These are phyloP conservation scores for Monosporozyma unispora DNA, from an alignment of 805 yeast species.

Conservation along the genomic window DNA sequence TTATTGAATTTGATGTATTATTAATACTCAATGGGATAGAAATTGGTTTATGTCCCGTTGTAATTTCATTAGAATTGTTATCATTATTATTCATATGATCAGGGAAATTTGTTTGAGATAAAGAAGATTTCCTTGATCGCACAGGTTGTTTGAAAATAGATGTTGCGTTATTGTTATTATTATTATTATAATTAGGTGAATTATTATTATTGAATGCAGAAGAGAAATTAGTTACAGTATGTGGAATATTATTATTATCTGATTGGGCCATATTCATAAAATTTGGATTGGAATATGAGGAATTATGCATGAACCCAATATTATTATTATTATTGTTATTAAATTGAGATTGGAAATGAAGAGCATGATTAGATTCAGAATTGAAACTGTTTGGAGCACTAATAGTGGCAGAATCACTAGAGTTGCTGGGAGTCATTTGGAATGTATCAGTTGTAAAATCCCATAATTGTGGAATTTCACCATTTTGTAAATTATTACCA, in stretches of 20 bases:
- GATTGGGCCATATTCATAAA: neutral
- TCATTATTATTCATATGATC: neutral
- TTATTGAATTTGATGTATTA: constrained; percentile 20
- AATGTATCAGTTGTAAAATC: constrained; percentile 32
- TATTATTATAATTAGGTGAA: neutral
- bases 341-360: neutral
- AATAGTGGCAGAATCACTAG: constrained; percentile 30
- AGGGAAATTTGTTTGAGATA: neutral
- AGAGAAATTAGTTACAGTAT: neutral
- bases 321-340: neutral
- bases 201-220: constrained; percentile 2
- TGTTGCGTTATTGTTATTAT: neutral
- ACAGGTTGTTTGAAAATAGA: constrained; percentile 1
- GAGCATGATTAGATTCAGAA: constrained; percentile 12
- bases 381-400: constrained; percentile 30
- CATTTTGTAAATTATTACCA: constrained; percentile 20
- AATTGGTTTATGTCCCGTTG: constrained; percentile 3
- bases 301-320: neutral
- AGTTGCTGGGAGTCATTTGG: constrained; percentile 28
- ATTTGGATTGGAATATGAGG: constrained; percentile 1
- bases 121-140: constrained; percentile 4
- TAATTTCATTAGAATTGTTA: neutral
- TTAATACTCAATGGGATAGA: constrained; percentile 6
- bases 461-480: constrained; percentile 35
- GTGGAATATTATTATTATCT: constrained; percentile 1